phyloP scores from a whole-genome alignment of 352 stramenopile species.

The Globisporangium alternatum region DNA sequence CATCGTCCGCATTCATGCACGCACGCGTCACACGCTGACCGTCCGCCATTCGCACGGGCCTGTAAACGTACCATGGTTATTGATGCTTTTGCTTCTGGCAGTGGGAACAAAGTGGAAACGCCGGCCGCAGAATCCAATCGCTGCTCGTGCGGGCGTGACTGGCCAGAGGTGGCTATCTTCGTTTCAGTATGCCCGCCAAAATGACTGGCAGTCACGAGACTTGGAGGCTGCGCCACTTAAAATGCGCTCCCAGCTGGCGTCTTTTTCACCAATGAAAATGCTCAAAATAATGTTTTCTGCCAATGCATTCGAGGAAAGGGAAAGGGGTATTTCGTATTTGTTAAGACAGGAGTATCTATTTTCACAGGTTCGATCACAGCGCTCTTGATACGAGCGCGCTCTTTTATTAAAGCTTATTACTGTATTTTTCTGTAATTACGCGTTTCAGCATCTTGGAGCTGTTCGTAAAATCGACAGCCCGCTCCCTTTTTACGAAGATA shows the following conservation, averaged over 20 bases:
- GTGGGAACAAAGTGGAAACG: constrained; percentile 73
- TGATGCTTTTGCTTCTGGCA: constrained; percentile 85
- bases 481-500: constrained; percentile 19
- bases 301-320: no score
- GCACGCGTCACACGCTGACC: neutral
- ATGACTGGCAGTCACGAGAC: constrained; percentile 81
- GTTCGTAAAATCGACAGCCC: constrained; percentile 4
- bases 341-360: no score
- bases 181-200: constrained; percentile 59
- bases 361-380: no score
- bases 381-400: neutral
- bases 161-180: constrained; percentile 46
- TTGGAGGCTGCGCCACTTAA: constrained; percentile 33
- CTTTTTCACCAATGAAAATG: no score
- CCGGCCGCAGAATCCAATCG: constrained; percentile 20
- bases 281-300: no score
- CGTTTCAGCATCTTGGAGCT: neutral
- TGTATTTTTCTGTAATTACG: constrained; percentile 3
- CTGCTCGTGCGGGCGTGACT: constrained; percentile 20
- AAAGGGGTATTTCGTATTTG: no score
- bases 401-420: neutral
- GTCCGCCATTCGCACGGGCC: neutral
- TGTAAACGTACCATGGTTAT: constrained; percentile 70
- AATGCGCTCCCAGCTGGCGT: neutral
- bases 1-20: no score